Percentiles rank a stretch among this genome's conserved stretches.
These are phyloP conservation scores for Geotrichum cucujoidarum DNA, from an alignment of 1,139 yeast genomes.

Conservation along the genomic window DNA sequence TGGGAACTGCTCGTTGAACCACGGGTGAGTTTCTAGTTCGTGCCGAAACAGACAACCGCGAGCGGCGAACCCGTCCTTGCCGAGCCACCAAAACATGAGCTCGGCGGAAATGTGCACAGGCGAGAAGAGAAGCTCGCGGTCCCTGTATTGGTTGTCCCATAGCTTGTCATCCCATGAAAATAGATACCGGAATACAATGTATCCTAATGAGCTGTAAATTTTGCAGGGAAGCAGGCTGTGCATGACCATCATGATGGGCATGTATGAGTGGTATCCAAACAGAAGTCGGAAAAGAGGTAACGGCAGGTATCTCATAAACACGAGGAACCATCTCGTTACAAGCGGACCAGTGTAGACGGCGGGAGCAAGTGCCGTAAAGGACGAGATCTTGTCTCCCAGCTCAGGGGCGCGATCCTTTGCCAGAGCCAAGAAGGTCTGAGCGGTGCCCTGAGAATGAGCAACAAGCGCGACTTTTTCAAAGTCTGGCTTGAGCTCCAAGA, in stretches of 20 bases:
- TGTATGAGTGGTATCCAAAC: constrained; percentile 47
- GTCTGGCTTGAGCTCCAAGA: constrained; percentile 42
- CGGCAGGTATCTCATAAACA: constrained; percentile 32
- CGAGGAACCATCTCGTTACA: constrained; percentile 52
- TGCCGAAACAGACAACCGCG: constrained; percentile 51
- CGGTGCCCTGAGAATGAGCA: constrained; percentile 92
- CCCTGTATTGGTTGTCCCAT: constrained; percentile 67
- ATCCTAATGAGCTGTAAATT: constrained; percentile 59
- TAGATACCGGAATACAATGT: constrained; percentile 73
- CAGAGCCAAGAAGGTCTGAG: constrained; percentile 66
- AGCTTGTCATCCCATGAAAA: constrained; percentile 79
- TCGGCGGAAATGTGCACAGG: constrained; percentile 77
- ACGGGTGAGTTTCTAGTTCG: constrained; percentile 35
- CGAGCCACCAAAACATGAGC: constrained; percentile 89
- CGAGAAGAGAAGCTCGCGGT: constrained; percentile 73
- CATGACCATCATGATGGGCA: constrained; percentile 33
- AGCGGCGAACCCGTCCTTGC: constrained; percentile 48
- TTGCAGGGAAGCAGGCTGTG: constrained; percentile 41
- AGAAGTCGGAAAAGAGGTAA: constrained; percentile 35
- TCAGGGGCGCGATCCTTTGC: constrained; percentile 46
- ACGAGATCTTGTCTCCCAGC: constrained; percentile 48
- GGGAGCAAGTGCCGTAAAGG: constrained; percentile 77
- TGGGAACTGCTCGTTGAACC: constrained; percentile 52
- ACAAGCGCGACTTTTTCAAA: constrained; percentile 53
- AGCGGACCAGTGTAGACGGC: constrained; percentile 83